Base-by-base conservation (phyloP, 1,284 basidiomycete species). In the Cryptococcus maquisensis region DNA sequence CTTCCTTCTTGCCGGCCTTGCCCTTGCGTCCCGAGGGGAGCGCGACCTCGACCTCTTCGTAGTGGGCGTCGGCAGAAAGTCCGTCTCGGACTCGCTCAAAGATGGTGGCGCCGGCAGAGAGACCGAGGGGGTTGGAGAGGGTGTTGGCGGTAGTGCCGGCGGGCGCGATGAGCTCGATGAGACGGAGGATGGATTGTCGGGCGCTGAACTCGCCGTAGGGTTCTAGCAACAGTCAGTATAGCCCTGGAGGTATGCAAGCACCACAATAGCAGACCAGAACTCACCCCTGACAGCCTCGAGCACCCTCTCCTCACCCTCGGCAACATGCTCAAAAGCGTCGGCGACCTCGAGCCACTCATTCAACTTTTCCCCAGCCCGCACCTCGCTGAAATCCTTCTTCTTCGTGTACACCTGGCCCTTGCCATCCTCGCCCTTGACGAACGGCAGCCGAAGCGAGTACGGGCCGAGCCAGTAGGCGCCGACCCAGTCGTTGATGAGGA, bases 141-240 rank as follows among this genome's bases (percentile, higher is more conserved):
- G 76, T 74, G 41, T 77, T 67, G 40, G 72, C 68, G 21, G 69
- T 66, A 9, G 74, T 66, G 35, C 77, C 76, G n/a, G 74, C 67
- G 28, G 74, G 74, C 49, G 77, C 69, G 46, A 72, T 71, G 53
- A 79, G 74, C 55, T 81, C 80, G 46, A 79, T 69, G 38, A 81
- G 69, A 32, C 79, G 73, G 44, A 79, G 70, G 38, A 81, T 71
- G 38, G 79, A 75, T 55, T 76, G 72, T 15, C 80, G 72, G 15
- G 79, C 80, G 40, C 77, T 72, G 35, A 75, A 72, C 61, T 80
- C 80, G 46, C 78, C 79, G 68, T 78, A 81, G 10, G 79, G 73
- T 62, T 79, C 80, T 77, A 61, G 3, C 9, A 35, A 38, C 13
- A n/a, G n/a, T n/a, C n/a, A n/a, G n/a, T n/a, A n/a, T n/a, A n/a